phyloP scores from a whole-genome alignment of 202 grass and related monocot genomes.

The Hordeum pubiflorum region DNA sequence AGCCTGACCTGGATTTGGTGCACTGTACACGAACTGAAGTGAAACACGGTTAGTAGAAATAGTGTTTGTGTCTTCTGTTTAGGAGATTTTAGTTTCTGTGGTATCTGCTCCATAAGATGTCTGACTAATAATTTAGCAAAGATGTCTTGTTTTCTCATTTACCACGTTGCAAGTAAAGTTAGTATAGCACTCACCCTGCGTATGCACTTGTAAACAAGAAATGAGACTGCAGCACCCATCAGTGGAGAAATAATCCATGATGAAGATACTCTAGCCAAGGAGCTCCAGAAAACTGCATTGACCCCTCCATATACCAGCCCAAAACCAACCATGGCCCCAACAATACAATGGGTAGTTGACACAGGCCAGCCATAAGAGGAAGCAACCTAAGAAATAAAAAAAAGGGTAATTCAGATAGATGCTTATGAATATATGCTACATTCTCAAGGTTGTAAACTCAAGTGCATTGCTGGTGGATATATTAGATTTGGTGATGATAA shows the following conservation, averaged over 20 bases:
- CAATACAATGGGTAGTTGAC: constrained; percentile 98
- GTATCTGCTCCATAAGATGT: not conserved
- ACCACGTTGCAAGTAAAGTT: constrained; percentile 12
- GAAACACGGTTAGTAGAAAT: constrained; percentile 21
- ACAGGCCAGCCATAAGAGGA: constrained; percentile 96
- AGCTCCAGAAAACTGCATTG: constrained; percentile 87
- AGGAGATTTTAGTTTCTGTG: not conserved
- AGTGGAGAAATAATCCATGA: constrained; percentile 95
- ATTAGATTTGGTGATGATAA: not conserved
- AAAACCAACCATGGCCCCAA: constrained; percentile 97
- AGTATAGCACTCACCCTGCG: constrained; percentile 60
- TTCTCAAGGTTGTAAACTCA: not conserved
- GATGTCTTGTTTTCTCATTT: not conserved
- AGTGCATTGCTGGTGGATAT: not conserved
- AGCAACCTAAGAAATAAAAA: constrained; percentile 65
- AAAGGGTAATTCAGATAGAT: constrained; percentile 4
- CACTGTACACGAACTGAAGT: constrained; percentile 91
- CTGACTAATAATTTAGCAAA: not conserved
- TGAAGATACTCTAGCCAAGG: constrained; percentile 87
- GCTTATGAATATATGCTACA: constrained; percentile 13
- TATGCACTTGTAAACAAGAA: constrained; percentile 96
- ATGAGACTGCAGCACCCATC: constrained; percentile 81
- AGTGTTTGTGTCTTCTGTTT: constrained; percentile 13
- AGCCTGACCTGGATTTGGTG: constrained; percentile 93
- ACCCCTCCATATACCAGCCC: constrained; percentile 74